Conservation (phyloP, 176 grass and related monocot genomes). For the Panicum miliaceum region DNA sequence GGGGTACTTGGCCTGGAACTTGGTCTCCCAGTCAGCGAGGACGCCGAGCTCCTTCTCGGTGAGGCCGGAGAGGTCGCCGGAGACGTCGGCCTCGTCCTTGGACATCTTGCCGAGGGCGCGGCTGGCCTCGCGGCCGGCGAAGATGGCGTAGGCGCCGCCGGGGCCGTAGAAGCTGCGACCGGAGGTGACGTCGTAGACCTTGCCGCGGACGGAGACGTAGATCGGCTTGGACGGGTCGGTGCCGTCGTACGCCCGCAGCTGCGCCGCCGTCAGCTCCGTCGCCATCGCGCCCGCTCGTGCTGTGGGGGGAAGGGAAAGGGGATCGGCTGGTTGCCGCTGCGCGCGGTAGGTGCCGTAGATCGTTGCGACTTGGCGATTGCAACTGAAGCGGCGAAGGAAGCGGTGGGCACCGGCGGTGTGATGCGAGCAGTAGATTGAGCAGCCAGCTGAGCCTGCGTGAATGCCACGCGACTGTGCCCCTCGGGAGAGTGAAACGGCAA, state of each 20-base stretch:
- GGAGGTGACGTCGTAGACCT: conserved; percentile 87
- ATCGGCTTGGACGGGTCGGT: conserved; percentile 77
- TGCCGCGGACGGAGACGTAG: conserved; percentile 84
- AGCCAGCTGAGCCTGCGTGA: not conserved
- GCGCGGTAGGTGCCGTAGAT: not conserved
- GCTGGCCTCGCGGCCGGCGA: conserved; percentile 85
- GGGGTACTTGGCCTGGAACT: conserved; percentile 97
- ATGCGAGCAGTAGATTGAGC: not conserved
- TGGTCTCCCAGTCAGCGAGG: conserved; percentile 91
- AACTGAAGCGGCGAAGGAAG: not conserved
- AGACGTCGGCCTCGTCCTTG: conserved; percentile 72
- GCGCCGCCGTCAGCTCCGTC: conserved; percentile 85
- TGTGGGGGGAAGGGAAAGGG: not conserved
- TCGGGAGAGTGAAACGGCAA: not conserved
- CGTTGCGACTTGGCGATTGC: not conserved
- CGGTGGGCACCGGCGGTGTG: not conserved
- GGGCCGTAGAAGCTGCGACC: conserved; percentile 91
- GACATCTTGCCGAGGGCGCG: conserved; percentile 96
- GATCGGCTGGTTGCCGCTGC: not conserved
- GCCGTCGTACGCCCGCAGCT: conserved; percentile 82
- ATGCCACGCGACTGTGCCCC: not conserved
- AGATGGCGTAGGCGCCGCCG: conserved; percentile 81
- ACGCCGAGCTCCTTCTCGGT: conserved; percentile 82
- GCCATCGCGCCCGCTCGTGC: conserved; percentile 8
- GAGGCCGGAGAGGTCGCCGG: conserved; percentile 70